A percentile compares a stretch with the other conserved stretches of the same genome.
phyloP scores from a whole-genome alignment of 768 basidiomycete species.

The Paxillus involutus region DNA sequence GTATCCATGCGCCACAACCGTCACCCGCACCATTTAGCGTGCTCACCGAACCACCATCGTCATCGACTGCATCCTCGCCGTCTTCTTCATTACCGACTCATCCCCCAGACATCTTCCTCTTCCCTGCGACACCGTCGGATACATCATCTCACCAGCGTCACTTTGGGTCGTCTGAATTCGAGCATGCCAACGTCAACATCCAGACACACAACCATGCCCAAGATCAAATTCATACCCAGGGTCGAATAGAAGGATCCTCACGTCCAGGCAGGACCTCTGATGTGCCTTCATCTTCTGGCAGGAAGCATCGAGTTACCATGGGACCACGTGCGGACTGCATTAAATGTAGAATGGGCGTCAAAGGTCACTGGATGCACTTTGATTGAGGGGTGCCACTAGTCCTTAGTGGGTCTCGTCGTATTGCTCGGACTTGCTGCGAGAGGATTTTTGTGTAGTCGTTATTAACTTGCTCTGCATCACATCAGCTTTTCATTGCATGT shows the following conservation, averaged over 20 bases:
- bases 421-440: background rate
- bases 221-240: constrained; percentile 6
- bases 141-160: constrained; percentile 13
- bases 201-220: constrained; percentile 1
- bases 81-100: constrained; percentile 8
- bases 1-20: constrained; percentile 1
- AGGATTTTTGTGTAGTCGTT: too few relatives aligned
- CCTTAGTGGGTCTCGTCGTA: background rate
- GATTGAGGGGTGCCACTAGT: constrained; percentile 32
- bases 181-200: constrained; percentile 5
- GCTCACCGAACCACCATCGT: constrained; percentile 21
- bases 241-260: constrained; percentile 15
- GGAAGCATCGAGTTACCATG: constrained; percentile 61
- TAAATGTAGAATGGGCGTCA: constrained; percentile 62
- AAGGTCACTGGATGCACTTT: constrained; percentile 74
- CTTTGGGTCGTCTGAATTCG: constrained; percentile 2
- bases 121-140: constrained; percentile 28
- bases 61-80: constrained; percentile 20
- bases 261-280: constrained; percentile 13
- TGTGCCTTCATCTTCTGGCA: constrained; percentile 16
- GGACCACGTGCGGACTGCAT: constrained; percentile 69
- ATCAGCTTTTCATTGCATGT: constrained; percentile 3
- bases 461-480: background rate
- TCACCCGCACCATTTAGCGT: constrained; percentile 28
- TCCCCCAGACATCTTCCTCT: constrained; percentile 28